Percentiles rank a stretch among this genome's conserved stretches.
Conservation (phyloP, 805 yeast species). For the Lipomyces sp. region DNA sequence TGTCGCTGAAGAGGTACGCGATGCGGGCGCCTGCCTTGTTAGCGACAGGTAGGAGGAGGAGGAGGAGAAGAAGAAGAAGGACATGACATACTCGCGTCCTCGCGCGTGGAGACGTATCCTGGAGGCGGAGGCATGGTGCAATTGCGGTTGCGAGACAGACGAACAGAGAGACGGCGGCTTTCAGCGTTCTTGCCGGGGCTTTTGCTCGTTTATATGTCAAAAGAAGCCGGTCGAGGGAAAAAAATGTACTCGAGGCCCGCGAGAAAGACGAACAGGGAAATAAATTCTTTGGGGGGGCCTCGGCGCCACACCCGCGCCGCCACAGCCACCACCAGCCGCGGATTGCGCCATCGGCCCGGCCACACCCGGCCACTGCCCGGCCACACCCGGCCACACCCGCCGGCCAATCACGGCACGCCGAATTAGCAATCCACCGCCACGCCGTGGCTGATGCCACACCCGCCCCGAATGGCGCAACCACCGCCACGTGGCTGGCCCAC, state of each 20-base stretch:
- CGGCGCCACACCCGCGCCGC: background rate
- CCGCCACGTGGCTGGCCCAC: no score
- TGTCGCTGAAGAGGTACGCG: slow-evolving; percentile 27
- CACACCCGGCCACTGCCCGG: background rate
- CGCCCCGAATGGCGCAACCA: background rate
- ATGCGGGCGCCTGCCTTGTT: slow-evolving; percentile 21
- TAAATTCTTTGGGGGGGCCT: no score
- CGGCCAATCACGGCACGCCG: no score
- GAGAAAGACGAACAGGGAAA: no score
- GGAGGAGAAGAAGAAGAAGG: background rate
- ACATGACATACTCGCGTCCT: slow-evolving; percentile 24
- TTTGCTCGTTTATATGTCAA: no score
- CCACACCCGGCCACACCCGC: background rate
- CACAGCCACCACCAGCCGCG: background rate
- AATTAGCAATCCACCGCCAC: no score
- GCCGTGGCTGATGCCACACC: background rate
- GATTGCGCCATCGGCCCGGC: slow-evolving; percentile 3
- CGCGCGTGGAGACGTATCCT: slow-evolving; percentile 22
- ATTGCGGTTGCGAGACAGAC: background rate
- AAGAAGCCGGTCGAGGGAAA: no score
- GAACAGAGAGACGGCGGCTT: background rate
- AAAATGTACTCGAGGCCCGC: no score
- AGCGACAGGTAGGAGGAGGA: background rate
- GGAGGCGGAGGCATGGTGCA: slow-evolving; percentile 19
- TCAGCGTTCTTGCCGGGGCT: no score